Base-by-base conservation (phyloP, 2,329 filamentous ascomycete genomes). In the Xylariaceae sp. region DNA sequence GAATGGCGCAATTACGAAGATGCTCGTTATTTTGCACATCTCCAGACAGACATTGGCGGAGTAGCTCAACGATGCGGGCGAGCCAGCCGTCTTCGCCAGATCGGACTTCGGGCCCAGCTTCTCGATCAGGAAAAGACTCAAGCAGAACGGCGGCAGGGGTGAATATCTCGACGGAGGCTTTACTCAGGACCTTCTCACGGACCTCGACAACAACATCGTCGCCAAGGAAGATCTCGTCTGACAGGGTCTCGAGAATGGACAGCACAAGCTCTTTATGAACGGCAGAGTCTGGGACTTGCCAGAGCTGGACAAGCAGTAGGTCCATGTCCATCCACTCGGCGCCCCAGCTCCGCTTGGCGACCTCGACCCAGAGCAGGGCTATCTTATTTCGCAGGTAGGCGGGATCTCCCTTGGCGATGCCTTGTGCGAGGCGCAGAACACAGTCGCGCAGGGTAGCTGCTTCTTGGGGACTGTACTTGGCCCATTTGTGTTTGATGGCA, bases 321-420 rank as follows among this genome's bases (percentile, higher is more conserved):
- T 98, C 94, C 92, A 98, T 95, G 62, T 94, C 83, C 73, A 86
- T 83, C 93, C 94, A 98, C 50, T 93, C 86, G 23, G 81, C 76
- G n/a, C 79, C 88, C 93, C 93, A 98, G 62, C 82, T 87, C 58
- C 92, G 80, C 72, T 97, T 97, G 33, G 91, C 90, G 42, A 95
- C 76, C 66, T 97, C 93, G 6, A 91, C 88, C 93, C 93, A 98
- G 50, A 98, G 71, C 67, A 95, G 86, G 22, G 88, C 89, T 25
- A 93, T 85, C 71, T 98, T 98, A 74, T 95, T 97, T 56, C 92
- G 80, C 54, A 96, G 73, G 64, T 91, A 98, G 23, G 78, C 67
- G 3, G 89, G 88, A 62, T 97, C 92, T 17, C 82, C 77, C 37
- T 77, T 77, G 5, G 80, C 75, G 35, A 94, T 74, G 50, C 78